Conservation (phyloP, 345 rosid species). For the Eucalyptus rudis region DNA sequence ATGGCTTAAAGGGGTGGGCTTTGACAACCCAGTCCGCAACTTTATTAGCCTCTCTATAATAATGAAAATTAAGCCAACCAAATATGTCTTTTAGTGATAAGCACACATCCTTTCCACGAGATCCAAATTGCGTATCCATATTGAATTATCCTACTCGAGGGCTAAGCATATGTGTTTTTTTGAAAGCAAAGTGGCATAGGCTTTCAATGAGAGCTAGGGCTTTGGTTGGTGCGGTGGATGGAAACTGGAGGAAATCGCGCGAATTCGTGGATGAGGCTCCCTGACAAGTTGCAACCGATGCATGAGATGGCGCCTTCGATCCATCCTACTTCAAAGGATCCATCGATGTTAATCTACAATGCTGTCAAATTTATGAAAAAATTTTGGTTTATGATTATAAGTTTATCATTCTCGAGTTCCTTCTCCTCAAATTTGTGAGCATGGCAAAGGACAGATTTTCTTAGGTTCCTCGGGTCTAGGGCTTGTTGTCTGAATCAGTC, state of each 20-base stretch:
- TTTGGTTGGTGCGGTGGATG: fast-evolving
- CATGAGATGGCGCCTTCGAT: background rate
- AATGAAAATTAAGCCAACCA: background rate
- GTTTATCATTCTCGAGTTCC: background rate
- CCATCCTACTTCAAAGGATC: background rate
- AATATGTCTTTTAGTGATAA: background rate
- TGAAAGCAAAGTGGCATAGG: background rate
- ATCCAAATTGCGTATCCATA: background rate
- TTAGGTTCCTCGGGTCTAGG: background rate
- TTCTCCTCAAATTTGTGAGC: background rate
- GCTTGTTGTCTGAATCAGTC: background rate
- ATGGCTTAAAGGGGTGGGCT: fast-evolving
- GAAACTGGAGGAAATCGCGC: background rate
- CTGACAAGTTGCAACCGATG: background rate
- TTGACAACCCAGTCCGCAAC: background rate
- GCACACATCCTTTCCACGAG: background rate
- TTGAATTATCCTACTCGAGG: background rate
- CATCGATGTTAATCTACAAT: background rate
- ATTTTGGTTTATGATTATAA: background rate
- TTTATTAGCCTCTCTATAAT: background rate
- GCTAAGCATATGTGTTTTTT: background rate
- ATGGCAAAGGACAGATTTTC: background rate
- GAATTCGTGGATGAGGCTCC: background rate
- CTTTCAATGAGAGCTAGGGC: background rate
- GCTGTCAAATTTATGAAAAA: background rate